phyloP scores from a whole-genome alignment of 495 filamentous ascomycete species.

The Xylaria sp. region DNA sequence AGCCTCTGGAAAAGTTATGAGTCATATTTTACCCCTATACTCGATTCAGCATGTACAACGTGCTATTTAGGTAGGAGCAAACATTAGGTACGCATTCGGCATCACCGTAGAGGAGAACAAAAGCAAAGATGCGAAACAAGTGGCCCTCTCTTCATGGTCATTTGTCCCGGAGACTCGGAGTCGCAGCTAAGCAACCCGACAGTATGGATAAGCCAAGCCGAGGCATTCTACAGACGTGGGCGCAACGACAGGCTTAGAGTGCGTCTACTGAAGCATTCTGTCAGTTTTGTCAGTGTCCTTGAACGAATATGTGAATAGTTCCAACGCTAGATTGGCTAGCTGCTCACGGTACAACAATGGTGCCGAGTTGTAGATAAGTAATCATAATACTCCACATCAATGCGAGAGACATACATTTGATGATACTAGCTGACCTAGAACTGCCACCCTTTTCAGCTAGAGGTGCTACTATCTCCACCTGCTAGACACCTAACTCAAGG shows the following conservation, averaged over 20 bases:
- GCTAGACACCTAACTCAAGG: no score
- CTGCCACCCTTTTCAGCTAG: no score
- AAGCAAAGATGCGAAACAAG: neutral
- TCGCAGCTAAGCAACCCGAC: no score
- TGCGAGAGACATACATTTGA: neutral
- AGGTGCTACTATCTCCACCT: no score
- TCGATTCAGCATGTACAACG: neutral
- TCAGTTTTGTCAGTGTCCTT: neutral
- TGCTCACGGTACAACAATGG: neutral
- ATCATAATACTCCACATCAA: neutral
- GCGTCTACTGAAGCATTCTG: neutral
- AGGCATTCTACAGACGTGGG: neutral
- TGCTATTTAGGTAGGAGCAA: neutral
- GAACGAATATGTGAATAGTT: neutral
- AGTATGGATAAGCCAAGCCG: neutral
- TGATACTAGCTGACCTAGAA: no score
- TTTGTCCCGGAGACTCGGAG: no score
- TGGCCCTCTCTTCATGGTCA: neutral
- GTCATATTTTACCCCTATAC: neutral
- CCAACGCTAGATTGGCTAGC: neutral
- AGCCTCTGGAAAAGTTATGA: neutral
- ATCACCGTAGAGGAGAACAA: neutral
- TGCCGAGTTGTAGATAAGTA: slow-evolving; percentile 5
- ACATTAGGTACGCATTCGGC: neutral
- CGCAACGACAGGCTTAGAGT: neutral